A percentile compares a stretch with the other conserved stretches of the same genome.
Conservation (phyloP, 805 yeast species). For the Cyberlindnera suaveolens region DNA sequence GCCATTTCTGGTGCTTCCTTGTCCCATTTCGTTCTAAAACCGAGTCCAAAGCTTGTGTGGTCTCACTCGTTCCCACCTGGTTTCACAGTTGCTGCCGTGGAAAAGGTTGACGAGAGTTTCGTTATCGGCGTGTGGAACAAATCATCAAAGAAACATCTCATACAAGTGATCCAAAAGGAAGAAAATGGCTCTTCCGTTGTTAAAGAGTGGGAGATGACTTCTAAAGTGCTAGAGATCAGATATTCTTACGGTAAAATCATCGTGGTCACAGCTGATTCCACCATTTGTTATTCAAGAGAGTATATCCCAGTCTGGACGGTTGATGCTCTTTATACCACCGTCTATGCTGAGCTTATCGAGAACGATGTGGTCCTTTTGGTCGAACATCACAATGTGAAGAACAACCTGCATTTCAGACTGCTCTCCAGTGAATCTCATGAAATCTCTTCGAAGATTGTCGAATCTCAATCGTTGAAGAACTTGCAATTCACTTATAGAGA, state of each 20-base stretch:
- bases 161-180: conserved; percentile 15
- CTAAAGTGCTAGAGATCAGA: conserved; percentile 10
- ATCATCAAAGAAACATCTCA: conserved; percentile 11
- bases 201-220: conserved; percentile 10
- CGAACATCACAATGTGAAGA: conserved; percentile 10
- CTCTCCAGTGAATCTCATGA: conserved; percentile 16
- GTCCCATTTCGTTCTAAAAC: conserved; percentile 36
- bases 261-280: conserved; percentile 10
- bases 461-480: conserved; percentile 6
- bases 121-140: conserved; percentile 17
- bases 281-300: conserved; percentile 1
- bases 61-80: conserved; percentile 44
- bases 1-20: conserved; percentile 25
- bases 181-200: conserved; percentile 20
- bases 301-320: conserved; percentile 12
- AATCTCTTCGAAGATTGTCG: conserved; percentile 21
- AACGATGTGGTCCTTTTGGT: conserved; percentile 12
- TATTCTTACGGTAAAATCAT: conserved; percentile 1
- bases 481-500: conserved; percentile 14
- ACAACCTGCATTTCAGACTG: conserved; percentile 18
- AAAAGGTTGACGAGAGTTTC: conserved; percentile 5
- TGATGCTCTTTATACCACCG: conserved; percentile 10
- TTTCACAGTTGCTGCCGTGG: conserved; percentile 28
- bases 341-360: conserved; percentile 14
- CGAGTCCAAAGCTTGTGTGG: conserved; percentile 49